A percentile compares a stretch with the other conserved stretches of the same genome.
These are phyloP conservation scores for Cryphonectria carpinicola DNA, from an alignment of 2,329 filamentous ascomycete species.

Conservation along the genomic window DNA sequence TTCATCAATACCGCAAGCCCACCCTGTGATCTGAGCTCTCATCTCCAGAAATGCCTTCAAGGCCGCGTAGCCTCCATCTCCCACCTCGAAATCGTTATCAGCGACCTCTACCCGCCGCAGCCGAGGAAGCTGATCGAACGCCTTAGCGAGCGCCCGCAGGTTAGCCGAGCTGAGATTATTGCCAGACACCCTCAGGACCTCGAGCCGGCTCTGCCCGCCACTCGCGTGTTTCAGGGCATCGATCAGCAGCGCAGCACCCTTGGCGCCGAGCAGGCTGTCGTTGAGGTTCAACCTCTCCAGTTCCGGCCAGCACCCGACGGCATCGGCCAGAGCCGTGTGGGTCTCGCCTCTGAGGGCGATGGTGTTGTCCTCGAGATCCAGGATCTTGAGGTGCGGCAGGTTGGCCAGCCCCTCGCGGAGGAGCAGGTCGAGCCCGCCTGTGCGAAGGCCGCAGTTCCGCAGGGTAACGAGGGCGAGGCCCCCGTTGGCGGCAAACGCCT, in stretches of 20 bases:
- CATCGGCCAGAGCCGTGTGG: neutral
- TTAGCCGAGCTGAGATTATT: neutral
- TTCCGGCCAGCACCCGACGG: neutral
- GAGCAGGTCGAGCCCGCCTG: neutral
- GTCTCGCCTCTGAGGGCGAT: neutral
- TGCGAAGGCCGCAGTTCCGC: neutral
- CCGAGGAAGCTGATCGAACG: neutral
- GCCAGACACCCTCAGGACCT: neutral
- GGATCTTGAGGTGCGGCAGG: neutral
- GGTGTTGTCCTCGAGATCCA: neutral
- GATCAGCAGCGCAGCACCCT: neutral
- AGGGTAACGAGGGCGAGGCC: neutral
- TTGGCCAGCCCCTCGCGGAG: neutral
- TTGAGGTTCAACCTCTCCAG: neutral
- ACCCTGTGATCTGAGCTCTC: neutral
- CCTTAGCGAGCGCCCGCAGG: neutral
- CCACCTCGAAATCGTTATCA: conserved; percentile 2
- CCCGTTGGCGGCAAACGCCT: neutral
- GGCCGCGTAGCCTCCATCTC: neutral
- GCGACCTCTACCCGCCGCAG: neutral
- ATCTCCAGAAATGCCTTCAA: neutral
- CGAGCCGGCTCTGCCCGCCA: neutral
- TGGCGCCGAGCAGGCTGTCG: neutral
- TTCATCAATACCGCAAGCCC: neutral
- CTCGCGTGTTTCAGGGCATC: neutral